Base-by-base conservation (phyloP, 1,284 basidiomycete genomes). In the Apiotrichum mycotoxinovorans region DNA sequence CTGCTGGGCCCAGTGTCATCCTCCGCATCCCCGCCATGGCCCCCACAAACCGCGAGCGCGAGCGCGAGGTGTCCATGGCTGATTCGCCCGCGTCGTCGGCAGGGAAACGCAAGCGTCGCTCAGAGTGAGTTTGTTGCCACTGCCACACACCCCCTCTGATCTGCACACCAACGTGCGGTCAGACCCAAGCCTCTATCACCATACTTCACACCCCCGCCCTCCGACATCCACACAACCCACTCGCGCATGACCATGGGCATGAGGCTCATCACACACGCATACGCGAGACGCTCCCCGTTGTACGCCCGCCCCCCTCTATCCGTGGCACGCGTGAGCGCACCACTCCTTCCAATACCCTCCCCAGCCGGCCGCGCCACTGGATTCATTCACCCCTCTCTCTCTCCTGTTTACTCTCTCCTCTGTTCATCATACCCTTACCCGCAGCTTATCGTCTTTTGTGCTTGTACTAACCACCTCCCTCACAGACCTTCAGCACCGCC, bases 81-180 rank as follows among this genome's bases (percentile, higher is more conserved):
- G 46, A 37, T 17, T 48, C 46, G 22, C 35, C 38, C 17, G 47
- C 37, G 1, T 44, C 49, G 3, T 52, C 53, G 5, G 56, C 30
- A 4, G 57, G 60, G 44, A 62, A 62, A 42, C 60, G 60, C 48
- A 62, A 62, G 45, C 60, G 60, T 33, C 60, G 60, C 25, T 44
- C 47, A 40, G 60, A 62, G 60, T 62, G 47, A 40, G 60, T 51
- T 33, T 37, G 57, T 51, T 33, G 49, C 49, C 42, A 51, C 49
- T 48, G 46, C 46, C 53, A 54, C 46, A 38, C 51, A 14, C 22
- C 41, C n/a, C n/a, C n/a, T n/a, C n/a, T n/a, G 41, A 51, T 51
- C 49, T 30, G 20, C 44, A 20, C 42, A 12, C 7, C 23, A n/a
- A 15, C 15, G 23, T 10, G 12, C 25, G 7, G 20, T 15, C 42